Conservation (phyloP, 2,329 filamentous ascomycete genomes). For the Dothistroma septosporum region DNA sequence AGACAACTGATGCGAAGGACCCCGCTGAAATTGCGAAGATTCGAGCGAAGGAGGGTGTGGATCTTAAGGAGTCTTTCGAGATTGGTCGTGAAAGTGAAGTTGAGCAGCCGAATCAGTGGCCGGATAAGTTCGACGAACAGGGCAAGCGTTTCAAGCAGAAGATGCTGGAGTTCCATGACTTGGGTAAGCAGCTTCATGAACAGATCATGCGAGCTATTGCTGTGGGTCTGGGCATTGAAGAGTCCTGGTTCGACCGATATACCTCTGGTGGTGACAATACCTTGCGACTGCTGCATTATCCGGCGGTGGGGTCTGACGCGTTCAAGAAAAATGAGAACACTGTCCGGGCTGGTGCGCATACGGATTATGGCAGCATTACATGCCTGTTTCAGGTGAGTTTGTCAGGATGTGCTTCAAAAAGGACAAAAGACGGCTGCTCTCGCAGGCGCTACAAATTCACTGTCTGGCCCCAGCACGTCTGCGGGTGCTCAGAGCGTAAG, state of each 20-base stretch:
- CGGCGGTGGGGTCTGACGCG: conserved; percentile 53
- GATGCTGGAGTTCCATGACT: conserved; percentile 72
- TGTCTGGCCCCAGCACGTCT: not conserved
- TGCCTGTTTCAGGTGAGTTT: conserved; percentile 43
- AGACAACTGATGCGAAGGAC: conserved; percentile 58
- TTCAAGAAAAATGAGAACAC: conserved; percentile 50
- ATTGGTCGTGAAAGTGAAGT: conserved; percentile 59
- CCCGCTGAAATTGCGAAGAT: conserved; percentile 55
- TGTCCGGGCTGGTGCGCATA: conserved; percentile 71
- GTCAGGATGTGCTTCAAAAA: not conserved
- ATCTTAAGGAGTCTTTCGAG: conserved; percentile 58
- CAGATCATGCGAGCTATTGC: conserved; percentile 62
- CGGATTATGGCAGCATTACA: conserved; percentile 56
- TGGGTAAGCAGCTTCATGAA: conserved; percentile 69
- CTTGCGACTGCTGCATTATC: conserved; percentile 50
- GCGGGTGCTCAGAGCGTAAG: not conserved
- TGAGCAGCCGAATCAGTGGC: conserved; percentile 75
- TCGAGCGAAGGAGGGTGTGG: conserved; percentile 47
- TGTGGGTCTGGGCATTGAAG: conserved; percentile 64
- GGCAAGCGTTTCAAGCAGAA: conserved; percentile 65
- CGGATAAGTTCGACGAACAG: conserved; percentile 50
- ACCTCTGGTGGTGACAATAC: conserved; percentile 67
- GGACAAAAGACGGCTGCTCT: not conserved
- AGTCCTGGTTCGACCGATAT: conserved; percentile 72
- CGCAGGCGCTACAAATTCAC: not conserved